These are phyloP conservation scores for Filosporella fistucella DNA, from an alignment of 495 filamentous ascomycete genomes.

Conservation along the genomic window DNA sequence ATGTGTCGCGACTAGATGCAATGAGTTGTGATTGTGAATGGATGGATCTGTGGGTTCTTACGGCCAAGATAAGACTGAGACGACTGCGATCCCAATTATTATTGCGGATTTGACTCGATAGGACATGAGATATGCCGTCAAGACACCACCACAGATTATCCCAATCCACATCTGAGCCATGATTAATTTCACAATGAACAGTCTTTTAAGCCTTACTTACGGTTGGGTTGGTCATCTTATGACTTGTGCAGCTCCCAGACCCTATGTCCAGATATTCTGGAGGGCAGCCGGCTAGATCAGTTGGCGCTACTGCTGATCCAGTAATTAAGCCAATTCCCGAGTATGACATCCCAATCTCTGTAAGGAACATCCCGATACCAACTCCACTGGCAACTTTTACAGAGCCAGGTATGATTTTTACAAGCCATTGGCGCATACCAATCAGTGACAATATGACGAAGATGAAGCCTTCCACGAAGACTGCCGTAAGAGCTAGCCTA, in stretches of 20 bases:
- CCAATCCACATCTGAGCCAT: conserved; percentile 63
- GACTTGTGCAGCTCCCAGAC: conserved; percentile 30
- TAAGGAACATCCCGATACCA: conserved; percentile 76
- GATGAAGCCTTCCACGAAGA: conserved; percentile 74
- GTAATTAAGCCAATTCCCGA: conserved; percentile 74
- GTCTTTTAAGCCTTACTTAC: conserved; percentile 24
- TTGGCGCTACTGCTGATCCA: conserved; percentile 50
- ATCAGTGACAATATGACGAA: conserved; percentile 62
- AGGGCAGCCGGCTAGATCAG: conserved; percentile 65
- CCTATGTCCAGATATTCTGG: conserved; percentile 32
- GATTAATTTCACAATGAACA: not conserved
- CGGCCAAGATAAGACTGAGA: conserved; percentile 81
- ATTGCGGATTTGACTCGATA: conserved; percentile 76
- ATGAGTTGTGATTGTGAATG: not conserved
- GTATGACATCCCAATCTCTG: conserved; percentile 68
- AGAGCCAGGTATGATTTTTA: conserved; percentile 68
- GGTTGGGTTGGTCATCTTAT: conserved; percentile 66
- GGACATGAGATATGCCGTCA: conserved; percentile 74
- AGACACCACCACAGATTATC: conserved; percentile 70
- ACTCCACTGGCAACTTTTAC: conserved; percentile 80
- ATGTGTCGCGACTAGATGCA: conserved; percentile 48
- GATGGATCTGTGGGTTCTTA: conserved; percentile 24
- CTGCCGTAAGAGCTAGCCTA: conserved; percentile 68
- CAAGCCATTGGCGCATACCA: conserved; percentile 81
- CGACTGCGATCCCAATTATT: conserved; percentile 74